These are phyloP conservation scores for Aureobasidium sp. DNA, from an alignment of 2,329 filamentous ascomycete species.

Conservation along the genomic window DNA sequence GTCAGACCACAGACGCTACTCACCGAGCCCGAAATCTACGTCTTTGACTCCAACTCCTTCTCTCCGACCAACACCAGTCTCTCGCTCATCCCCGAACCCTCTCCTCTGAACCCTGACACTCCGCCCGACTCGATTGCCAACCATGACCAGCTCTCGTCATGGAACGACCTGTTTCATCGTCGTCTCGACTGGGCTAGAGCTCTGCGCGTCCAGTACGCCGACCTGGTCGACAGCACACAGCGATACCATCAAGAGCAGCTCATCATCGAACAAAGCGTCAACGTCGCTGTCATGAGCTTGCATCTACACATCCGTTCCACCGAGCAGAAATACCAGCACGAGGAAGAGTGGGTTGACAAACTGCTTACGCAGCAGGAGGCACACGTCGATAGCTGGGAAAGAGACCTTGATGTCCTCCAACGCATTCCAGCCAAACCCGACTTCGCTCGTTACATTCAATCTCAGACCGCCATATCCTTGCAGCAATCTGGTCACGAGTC, in stretches of 20 bases:
- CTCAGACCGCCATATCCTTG: constrained; percentile 19
- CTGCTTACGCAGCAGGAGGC: constrained; percentile 59
- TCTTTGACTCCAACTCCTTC: constrained; percentile 68
- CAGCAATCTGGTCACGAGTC: constrained; percentile 35
- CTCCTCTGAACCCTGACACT: constrained; percentile 50
- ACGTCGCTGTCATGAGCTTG: constrained; percentile 79
- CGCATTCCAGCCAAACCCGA: constrained; percentile 55
- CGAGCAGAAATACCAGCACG: constrained; percentile 62
- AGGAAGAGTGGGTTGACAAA: constrained; percentile 61
- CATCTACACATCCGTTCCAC: constrained; percentile 64
- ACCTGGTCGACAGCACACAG: constrained; percentile 53
- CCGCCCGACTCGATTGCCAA: constrained; percentile 75
- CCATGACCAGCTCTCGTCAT: constrained; percentile 73
- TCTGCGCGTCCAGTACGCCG: constrained; percentile 59
- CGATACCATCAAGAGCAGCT: constrained; percentile 64
- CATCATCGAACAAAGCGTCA: constrained; percentile 69
- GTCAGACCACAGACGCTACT: constrained; percentile 73
- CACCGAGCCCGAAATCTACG: constrained; percentile 80
- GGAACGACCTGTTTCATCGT: constrained; percentile 77
- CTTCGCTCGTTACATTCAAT: constrained; percentile 46
- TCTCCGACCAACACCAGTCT: constrained; percentile 33
- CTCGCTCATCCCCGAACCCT: constrained; percentile 46
- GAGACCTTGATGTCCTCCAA: constrained; percentile 56
- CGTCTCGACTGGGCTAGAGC: constrained; percentile 71
- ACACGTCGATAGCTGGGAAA: constrained; percentile 59